Conservation (phyloP, 2,329 filamentous ascomycete species). For the Diaporthe vexans region DNA sequence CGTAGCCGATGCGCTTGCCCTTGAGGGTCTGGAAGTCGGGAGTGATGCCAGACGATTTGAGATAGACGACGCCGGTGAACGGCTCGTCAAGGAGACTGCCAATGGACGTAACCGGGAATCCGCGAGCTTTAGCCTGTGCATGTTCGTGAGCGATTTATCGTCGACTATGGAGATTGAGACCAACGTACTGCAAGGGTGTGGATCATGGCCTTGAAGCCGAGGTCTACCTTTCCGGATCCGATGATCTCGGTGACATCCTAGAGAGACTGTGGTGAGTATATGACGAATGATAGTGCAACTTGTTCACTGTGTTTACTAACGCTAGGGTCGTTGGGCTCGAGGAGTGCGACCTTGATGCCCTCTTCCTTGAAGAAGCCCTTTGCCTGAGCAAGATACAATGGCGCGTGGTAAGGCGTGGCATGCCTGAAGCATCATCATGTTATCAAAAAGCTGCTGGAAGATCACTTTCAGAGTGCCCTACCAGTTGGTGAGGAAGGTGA, state of each 20-base stretch:
- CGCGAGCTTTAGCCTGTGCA: conserved; percentile 75
- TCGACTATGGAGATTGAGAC: conserved; percentile 43
- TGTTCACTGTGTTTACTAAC: conserved; percentile 54
- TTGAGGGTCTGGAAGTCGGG: conserved; percentile 81
- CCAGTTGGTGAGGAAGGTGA: conserved; percentile 89
- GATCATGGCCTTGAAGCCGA: conserved; percentile 89
- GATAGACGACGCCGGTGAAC: conserved; percentile 84
- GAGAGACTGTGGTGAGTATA: not conserved
- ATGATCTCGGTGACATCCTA: conserved; percentile 87
- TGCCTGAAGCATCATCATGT: conserved; percentile 68
- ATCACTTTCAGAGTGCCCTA: conserved; percentile 55
- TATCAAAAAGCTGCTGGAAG: not conserved
- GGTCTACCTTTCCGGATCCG: conserved; percentile 80
- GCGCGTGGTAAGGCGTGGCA: conserved; percentile 85
- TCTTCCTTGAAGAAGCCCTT: conserved; percentile 83
- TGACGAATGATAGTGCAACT: not conserved
- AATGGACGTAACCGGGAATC: conserved; percentile 80
- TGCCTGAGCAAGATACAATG: conserved; percentile 81
- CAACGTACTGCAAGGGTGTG: conserved; percentile 76
- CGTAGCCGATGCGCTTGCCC: conserved; percentile 83
- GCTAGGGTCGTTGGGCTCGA: conserved; percentile 84
- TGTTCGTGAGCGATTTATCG: not conserved
- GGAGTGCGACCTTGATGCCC: conserved; percentile 81
- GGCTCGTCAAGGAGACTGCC: conserved; percentile 84
- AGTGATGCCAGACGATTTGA: conserved; percentile 81